These are phyloP conservation scores for Phytophthora chlamydospora DNA, from an alignment of 352 stramenopile species.

Conservation along the genomic window DNA sequence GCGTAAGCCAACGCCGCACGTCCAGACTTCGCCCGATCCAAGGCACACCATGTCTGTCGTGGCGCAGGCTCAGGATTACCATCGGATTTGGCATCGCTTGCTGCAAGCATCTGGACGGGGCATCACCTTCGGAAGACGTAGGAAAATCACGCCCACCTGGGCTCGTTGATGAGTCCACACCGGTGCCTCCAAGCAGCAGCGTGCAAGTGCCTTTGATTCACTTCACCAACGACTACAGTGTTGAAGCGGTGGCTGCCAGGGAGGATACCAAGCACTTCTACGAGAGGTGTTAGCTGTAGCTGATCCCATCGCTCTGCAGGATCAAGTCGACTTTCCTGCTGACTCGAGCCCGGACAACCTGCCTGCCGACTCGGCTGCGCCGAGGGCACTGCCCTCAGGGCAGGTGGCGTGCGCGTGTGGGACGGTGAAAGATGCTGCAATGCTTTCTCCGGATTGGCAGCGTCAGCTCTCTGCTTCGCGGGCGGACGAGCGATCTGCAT, in stretches of 20 bases:
- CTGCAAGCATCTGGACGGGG: slow-evolving; percentile 19
- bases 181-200: slow-evolving; percentile 16
- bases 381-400: too few species aligned
- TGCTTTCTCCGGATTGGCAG: slow-evolving; percentile 26
- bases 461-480: slow-evolving; percentile 19
- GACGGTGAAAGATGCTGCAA: slow-evolving; percentile 25
- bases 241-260: too few species aligned
- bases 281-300: too few species aligned
- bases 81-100: slow-evolving; percentile 12
- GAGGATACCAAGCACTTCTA: too few species aligned
- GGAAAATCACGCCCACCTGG: slow-evolving; percentile 13
- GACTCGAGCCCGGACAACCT: too few species aligned
- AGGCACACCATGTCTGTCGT: slow-evolving; percentile 15
- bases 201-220: too few species aligned
- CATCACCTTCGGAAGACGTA: slow-evolving; percentile 27
- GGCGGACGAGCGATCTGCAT: slow-evolving; percentile 5
- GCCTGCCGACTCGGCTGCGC: too few species aligned
- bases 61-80: slow-evolving; percentile 21
- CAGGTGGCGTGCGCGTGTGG: slow-evolving; percentile 20
- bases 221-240: too few species aligned
- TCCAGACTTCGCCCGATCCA: slow-evolving; percentile 19
- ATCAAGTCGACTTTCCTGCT: too few species aligned
- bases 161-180: slow-evolving; percentile 24
- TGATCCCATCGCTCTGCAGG: too few species aligned
- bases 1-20: too few species aligned